phyloP scores from a whole-genome alignment of 208 protist genomes.

The Kentomonas sorsogonicus region DNA sequence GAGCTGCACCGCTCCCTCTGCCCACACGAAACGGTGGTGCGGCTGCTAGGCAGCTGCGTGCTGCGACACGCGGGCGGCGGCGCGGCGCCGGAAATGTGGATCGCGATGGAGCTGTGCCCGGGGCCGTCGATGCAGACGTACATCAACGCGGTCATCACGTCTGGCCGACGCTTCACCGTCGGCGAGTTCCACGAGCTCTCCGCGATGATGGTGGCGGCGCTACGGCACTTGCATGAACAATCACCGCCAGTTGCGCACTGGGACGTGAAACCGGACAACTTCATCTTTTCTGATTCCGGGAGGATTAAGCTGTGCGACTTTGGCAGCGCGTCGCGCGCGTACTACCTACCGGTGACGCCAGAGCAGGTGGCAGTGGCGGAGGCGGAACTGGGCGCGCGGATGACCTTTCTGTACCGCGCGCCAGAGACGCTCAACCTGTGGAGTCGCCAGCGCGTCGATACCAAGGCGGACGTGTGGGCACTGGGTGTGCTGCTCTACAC shows the following conservation, averaged over 20 bases:
- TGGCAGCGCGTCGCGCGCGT: conserved; percentile 67
- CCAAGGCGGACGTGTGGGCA: conserved; percentile 93
- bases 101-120: conserved; percentile 66
- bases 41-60: conserved; percentile 27
- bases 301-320: conserved; percentile 94
- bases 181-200: conserved; percentile 58
- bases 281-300: conserved; percentile 59
- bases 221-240: conserved; percentile 57
- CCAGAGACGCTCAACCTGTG: conserved; percentile 95
- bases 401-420: conserved; percentile 89
- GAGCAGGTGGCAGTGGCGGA: conserved; percentile 63
- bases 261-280: conserved; percentile 92
- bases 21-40: conserved; percentile 29
- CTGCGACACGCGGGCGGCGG: conserved; percentile 12
- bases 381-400: conserved; percentile 68
- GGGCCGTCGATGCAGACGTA: conserved; percentile 57
- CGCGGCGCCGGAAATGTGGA: conserved; percentile 60
- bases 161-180: conserved; percentile 30
- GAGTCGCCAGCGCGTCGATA: conserved; percentile 66
- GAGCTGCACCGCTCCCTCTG: conserved; percentile 27
- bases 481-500: conserved; percentile 93
- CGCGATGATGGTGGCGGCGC: conserved; percentile 39
- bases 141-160: conserved; percentile 49
- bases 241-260: conserved; percentile 89
- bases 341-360: conserved; percentile 58